These are phyloP conservation scores for Xerocomus amazonicus DNA, from an alignment of 1,284 basidiomycete species.

Conservation along the genomic window DNA sequence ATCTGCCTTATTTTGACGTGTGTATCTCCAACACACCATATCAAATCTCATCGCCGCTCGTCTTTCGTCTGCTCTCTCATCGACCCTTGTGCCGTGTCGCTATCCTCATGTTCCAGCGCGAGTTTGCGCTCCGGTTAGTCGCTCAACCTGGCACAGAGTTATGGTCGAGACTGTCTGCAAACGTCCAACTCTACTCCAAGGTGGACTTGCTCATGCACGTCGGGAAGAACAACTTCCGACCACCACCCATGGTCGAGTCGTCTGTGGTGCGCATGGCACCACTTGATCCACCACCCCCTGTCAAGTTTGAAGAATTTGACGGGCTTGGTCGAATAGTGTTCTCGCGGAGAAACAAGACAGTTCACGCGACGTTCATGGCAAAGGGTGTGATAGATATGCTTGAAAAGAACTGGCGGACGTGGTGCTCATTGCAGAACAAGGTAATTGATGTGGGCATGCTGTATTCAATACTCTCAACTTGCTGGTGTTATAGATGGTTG, in stretches of 20 bases:
- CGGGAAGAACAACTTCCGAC: constrained; percentile 93
- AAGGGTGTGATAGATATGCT: constrained; percentile 94
- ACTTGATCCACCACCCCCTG: constrained; percentile 90
- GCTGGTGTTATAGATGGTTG: constrained; percentile 53
- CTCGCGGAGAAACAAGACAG: constrained; percentile 85
- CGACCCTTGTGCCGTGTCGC: constrained; percentile 91
- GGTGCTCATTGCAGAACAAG: constrained; percentile 80
- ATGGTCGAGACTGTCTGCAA: constrained; percentile 95
- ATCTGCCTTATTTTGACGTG: constrained; percentile 96
- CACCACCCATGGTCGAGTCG: constrained; percentile 93
- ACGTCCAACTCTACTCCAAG: constrained; percentile 94
- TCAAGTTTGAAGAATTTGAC: constrained; percentile 98
- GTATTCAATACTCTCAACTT: background rate
- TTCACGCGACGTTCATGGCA: constrained; percentile 86
- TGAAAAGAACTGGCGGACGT: constrained; percentile 93
- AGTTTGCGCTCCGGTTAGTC: constrained; percentile 92
- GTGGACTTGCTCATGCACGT: constrained; percentile 98
- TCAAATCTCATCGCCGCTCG: constrained; percentile 97
- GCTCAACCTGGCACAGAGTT: constrained; percentile 82
- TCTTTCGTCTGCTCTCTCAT: constrained; percentile 96
- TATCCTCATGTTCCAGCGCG: constrained; percentile 99
- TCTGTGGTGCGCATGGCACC: constrained; percentile 91
- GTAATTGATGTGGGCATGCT: constrained; percentile 38
- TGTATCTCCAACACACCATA: constrained; percentile 99
- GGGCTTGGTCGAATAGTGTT: constrained; percentile 92